Percentiles rank a stretch among this genome's conserved stretches.
Evolutionary conservation across 805 yeast genomes (phyloP).

Genomic region (Zygosaccharomyces siamensis): DNA sequence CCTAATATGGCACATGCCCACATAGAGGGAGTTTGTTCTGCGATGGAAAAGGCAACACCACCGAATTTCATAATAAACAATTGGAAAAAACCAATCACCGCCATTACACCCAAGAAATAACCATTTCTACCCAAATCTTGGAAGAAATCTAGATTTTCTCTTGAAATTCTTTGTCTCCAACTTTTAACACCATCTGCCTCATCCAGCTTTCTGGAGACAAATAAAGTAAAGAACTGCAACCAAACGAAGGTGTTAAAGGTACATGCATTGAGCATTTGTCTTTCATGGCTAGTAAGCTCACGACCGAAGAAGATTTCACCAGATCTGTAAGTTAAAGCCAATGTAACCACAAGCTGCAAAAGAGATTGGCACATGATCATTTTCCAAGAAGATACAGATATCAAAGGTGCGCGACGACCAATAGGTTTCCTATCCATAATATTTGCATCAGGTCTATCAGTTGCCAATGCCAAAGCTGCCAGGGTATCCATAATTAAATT

Average conservation of each 20-base stretch:
- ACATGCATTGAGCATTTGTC: constrained; percentile 66
- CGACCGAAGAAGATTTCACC: constrained; percentile 53
- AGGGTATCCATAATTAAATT: constrained; percentile 97
- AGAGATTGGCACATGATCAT: constrained; percentile 88
- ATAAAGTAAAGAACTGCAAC: constrained; percentile 92
- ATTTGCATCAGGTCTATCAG: constrained; percentile 88
- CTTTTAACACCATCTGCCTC: constrained; percentile 67
- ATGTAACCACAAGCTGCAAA: constrained; percentile 75
- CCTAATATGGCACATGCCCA: constrained; percentile 87
- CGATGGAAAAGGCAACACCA: constrained; percentile 87
- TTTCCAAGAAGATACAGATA: constrained; percentile 94
- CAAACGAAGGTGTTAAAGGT: constrained; percentile 96
- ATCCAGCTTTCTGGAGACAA: constrained; percentile 86
- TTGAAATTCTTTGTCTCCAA: constrained; percentile 54
- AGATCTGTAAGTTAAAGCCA: constrained; percentile 66
- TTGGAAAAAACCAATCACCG: constrained; percentile 78
- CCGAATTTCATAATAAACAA: constrained; percentile 92
- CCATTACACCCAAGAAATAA: constrained; percentile 70
- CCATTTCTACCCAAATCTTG: constrained; percentile 76
- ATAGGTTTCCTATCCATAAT: constrained; percentile 78
- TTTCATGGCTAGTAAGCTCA: constrained; percentile 39
- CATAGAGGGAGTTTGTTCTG: constrained; percentile 72
- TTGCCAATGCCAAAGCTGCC: constrained; percentile 95
- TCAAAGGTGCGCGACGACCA: constrained; percentile 72
- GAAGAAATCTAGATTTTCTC: constrained; percentile 72